Evolutionary conservation across 768 basidiomycete species (phyloP).

Genomic region (Chalciporus pseudorubinellus): DNA sequence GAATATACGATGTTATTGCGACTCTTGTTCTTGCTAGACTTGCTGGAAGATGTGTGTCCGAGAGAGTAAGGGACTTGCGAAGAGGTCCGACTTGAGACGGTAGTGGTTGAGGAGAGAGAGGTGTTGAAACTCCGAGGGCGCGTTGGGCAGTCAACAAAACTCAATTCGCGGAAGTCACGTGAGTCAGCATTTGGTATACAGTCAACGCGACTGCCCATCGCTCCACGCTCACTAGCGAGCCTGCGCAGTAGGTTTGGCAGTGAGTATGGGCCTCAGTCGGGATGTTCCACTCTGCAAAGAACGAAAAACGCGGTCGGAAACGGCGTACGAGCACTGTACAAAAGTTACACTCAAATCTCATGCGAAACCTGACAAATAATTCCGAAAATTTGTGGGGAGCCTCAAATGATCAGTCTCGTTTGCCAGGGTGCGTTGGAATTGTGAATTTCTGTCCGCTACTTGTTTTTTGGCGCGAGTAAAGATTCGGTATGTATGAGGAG

Average conservation of each 20-base stretch:
- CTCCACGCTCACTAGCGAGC: conserved; percentile 3
- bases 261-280: conserved; percentile 4
- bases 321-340: neutral
- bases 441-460: conserved; percentile 29
- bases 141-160: conserved; percentile 40
- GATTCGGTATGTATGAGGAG: conserved; percentile 30
- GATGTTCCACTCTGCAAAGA: conserved; percentile 12
- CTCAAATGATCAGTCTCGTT: conserved; percentile 17
- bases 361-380: conserved; percentile 19
- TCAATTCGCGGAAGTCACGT: conserved; percentile 39
- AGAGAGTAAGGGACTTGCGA: conserved; percentile 13
- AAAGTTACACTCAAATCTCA: conserved; percentile 18
- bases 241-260: conserved; percentile 1
- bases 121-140: conserved; percentile 42
- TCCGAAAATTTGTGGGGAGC: conserved; percentile 12
- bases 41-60: conserved; percentile 14
- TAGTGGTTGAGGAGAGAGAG: conserved; percentile 47
- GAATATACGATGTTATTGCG: conserved; percentile 11
- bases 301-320: conserved; percentile 16
- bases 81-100: conserved; percentile 37
- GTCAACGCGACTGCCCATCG: conserved; percentile 13
- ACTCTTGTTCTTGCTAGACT: conserved; percentile 17
- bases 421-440: conserved; percentile 16
- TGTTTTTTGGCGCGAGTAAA: conserved; percentile 26
- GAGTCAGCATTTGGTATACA: conserved; percentile 34